phyloP scores from a whole-genome alignment of 169 alveolate genomes.

The Hepatocystis sp. region DNA sequence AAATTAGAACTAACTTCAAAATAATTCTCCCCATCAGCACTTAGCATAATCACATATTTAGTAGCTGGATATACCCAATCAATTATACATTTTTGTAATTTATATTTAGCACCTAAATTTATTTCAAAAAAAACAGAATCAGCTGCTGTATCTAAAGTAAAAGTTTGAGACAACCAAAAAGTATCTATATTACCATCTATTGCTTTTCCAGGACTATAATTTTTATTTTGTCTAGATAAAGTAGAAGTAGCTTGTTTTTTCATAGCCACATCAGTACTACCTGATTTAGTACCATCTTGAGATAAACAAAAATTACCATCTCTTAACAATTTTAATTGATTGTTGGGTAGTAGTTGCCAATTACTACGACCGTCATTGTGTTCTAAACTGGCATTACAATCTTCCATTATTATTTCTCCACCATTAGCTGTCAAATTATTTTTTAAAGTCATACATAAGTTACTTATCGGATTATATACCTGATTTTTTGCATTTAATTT shows the following conservation, averaged over 20 bases:
- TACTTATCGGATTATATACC: conserved; percentile 70
- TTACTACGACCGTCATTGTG: conserved; percentile 83
- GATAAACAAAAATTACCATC: conserved; percentile 92
- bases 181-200: conserved; percentile 89
- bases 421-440: conserved; percentile 85
- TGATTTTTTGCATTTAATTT: conserved; percentile 81
- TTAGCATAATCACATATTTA: conserved; percentile 81
- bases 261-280: conserved; percentile 89
- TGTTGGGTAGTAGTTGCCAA: conserved; percentile 91
- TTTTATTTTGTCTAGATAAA: conserved; percentile 81
- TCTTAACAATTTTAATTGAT: conserved; percentile 89
- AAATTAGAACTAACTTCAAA: conserved; percentile 42
- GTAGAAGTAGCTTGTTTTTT: conserved; percentile 84
- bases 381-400: conserved; percentile 57
- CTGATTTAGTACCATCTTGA: conserved; percentile 90
- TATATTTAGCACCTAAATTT: conserved; percentile 87
- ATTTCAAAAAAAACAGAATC: conserved; percentile 83
- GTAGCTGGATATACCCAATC: conserved; percentile 93
- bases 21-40: conserved; percentile 83
- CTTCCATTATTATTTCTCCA: conserved; percentile 78
- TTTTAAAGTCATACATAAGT: conserved; percentile 85
- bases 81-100: conserved; percentile 81
- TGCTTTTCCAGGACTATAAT: conserved; percentile 84
- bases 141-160: conserved; percentile 82
- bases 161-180: conserved; percentile 87